Base-by-base conservation (phyloP, 2,329 filamentous ascomycete species). In the Xylariales sp. region DNA sequence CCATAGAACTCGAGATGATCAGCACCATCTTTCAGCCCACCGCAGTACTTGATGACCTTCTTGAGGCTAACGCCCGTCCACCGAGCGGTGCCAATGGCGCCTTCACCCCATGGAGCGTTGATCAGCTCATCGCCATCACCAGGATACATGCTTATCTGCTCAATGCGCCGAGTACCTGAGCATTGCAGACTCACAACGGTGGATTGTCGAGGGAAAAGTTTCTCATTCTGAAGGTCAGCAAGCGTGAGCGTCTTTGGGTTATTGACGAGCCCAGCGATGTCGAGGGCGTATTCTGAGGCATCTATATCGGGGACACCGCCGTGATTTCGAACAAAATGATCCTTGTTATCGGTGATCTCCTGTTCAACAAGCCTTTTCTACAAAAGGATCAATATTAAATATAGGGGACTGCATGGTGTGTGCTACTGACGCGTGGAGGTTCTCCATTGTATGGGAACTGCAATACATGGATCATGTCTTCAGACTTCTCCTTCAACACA, bases 301-400 rank as follows among this genome's bases (percentile, higher is more conserved):
- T 84, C 71, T 40, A 87, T 85, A 6, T 75, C 64, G 0, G 84
- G 84, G 14, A 88, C 78, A 0, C 83, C 82, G 8, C 84, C 82
- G 46, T 88, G 84, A 45, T 88, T 88, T 6, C 84, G 70, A 1
- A 88, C 78, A 48, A 85, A 88, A 49, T 81, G 76, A 5, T 54
- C 39, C 11, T 52, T 40, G 46, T 85, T 88, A 0, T 71, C 65
- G 0, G 84, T 88, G 28, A 86, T 70, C 0, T 57, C 51, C 12
- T 69, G 69, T 1, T 72, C 70, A 1, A 80, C 70, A 0, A 84
- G 65, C 2, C 74, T 68, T 47, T 81, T 54, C 46, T 46, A 16
- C n/a, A n/a, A 19, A 18, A 20, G n/a, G 16, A 16, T 34, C 16
- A 34, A 18, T 19, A 14, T 18, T 5, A 8, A 9, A 2, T 5